These are phyloP conservation scores for Rhizopogon vulgaris DNA, from an alignment of 768 basidiomycete genomes.

Conservation along the genomic window DNA sequence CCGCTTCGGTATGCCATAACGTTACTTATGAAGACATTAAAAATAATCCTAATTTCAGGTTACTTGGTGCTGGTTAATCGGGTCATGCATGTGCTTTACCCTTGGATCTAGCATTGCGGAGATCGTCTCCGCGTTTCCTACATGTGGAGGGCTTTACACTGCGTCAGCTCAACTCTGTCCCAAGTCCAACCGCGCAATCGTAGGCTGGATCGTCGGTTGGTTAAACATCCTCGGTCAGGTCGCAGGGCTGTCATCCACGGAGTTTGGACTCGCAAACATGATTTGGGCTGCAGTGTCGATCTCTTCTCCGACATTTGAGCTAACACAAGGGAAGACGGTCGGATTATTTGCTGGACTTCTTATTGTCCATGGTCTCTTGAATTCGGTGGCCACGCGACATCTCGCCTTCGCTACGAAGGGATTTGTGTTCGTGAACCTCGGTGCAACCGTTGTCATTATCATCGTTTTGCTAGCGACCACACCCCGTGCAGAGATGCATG, in stretches of 20 bases:
- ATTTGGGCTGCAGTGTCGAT: slow-evolving; percentile 63
- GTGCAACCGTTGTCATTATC: slow-evolving; percentile 76
- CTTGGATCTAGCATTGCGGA: slow-evolving; percentile 70
- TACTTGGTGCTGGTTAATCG: slow-evolving; percentile 73
- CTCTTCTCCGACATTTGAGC: background rate
- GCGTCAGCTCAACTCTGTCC: slow-evolving; percentile 69
- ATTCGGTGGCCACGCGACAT: slow-evolving; percentile 68
- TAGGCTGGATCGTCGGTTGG: slow-evolving; percentile 80
- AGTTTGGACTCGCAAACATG: slow-evolving; percentile 77
- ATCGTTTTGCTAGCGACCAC: slow-evolving; percentile 78
- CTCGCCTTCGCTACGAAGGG: slow-evolving; percentile 68
- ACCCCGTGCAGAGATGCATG: slow-evolving; percentile 70
- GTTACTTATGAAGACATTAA: background rate
- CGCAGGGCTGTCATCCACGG: slow-evolving; percentile 80
- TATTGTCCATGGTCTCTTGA: slow-evolving; percentile 64
- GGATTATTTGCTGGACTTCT: slow-evolving; percentile 74
- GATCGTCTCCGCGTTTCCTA: slow-evolving; percentile 71
- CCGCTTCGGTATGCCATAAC: slow-evolving; percentile 46
- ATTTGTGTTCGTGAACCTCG: slow-evolving; percentile 87
- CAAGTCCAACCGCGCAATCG: slow-evolving; percentile 52
- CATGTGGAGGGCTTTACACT: slow-evolving; percentile 74
- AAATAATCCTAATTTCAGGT: slow-evolving; percentile 29
- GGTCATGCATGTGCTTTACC: slow-evolving; percentile 67
- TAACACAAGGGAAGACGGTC: slow-evolving; percentile 57
- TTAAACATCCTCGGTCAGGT: slow-evolving; percentile 81